Conservation (phyloP, 805 yeast genomes). For the Lachancea cidri region DNA sequence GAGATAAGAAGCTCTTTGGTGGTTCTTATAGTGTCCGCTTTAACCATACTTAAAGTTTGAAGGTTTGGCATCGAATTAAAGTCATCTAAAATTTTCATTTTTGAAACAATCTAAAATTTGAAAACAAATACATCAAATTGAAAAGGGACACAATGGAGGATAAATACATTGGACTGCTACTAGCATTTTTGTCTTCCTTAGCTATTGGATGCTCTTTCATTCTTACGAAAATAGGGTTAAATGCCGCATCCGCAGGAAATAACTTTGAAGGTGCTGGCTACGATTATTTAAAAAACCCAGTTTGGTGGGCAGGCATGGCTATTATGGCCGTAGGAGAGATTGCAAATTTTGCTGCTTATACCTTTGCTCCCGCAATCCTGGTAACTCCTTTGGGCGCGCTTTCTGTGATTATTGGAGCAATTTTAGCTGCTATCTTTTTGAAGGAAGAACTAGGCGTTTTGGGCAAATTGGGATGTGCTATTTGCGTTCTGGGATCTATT, state of each 20-base stretch:
- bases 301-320: constrained; percentile 92
- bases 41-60: neutral
- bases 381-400: constrained; percentile 92
- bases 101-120: too few relatives aligned
- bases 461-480: constrained; percentile 91
- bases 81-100: too few relatives aligned
- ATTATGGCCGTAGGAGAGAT: constrained; percentile 90
- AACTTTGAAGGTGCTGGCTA: constrained; percentile 69
- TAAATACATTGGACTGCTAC: constrained; percentile 81
- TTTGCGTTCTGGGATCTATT: constrained; percentile 81
- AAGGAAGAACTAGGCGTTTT: constrained; percentile 82
- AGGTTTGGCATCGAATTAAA: too few relatives aligned
- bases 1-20: neutral
- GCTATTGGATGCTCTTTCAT: constrained; percentile 91
- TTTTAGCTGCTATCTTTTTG: constrained; percentile 76
- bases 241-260: constrained; percentile 55
- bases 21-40: neutral
- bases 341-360: constrained; percentile 91
- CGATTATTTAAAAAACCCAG: constrained; percentile 74
- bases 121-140: too few relatives aligned
- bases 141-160: constrained; percentile 50
- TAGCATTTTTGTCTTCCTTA: constrained; percentile 80
- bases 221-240: constrained; percentile 80
- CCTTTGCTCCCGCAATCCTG: constrained; percentile 89
- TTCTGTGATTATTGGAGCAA: constrained; percentile 87